Percentiles rank a stretch among this genome's conserved stretches.
phyloP scores from a whole-genome alignment of 139 green algal species.

The Chlorella sp. region DNA sequence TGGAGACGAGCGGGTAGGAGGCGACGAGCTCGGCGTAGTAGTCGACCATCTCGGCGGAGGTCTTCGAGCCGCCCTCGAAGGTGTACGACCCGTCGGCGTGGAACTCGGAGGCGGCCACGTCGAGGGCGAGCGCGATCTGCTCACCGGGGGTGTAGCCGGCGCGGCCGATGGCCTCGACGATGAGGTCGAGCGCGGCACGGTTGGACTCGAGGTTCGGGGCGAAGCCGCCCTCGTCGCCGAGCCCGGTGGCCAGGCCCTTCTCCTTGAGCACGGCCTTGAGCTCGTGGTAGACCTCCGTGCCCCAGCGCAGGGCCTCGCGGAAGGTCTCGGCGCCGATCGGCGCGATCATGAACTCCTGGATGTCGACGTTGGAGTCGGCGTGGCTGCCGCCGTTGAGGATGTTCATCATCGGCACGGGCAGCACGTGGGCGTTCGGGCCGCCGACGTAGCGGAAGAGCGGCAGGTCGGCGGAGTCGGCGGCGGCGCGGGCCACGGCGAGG shows the following conservation, averaged over 20 bases:
- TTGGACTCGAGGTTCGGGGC: constrained; percentile 94
- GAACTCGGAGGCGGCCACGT: constrained; percentile 97
- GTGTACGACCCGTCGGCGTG: constrained; percentile 36
- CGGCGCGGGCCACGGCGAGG: constrained; percentile 82
- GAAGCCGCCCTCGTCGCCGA: constrained; percentile 99
- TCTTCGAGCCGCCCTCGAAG: constrained; percentile 70
- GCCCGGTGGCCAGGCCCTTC: constrained; percentile 96
- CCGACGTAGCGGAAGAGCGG: too few species aligned
- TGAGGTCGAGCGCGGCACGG: constrained; percentile 90
- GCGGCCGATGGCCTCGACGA: constrained; percentile 92
- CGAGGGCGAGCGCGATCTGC: constrained; percentile 99
- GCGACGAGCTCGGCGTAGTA: constrained; percentile 83
- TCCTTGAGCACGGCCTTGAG: constrained; percentile 98
- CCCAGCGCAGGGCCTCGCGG: constrained; percentile 91
- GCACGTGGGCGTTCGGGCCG: too few species aligned
- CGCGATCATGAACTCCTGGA: constrained; percentile 99
- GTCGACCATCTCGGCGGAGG: constrained; percentile 71
- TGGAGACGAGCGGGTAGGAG: constrained; percentile 92
- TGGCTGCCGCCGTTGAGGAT: constrained; percentile 99
- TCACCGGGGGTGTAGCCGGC: constrained; percentile 86
- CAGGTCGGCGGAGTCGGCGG: neutral
- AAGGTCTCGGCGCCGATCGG: constrained; percentile 78
- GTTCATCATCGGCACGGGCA: constrained; percentile 98
- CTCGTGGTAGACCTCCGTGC: constrained; percentile 93
- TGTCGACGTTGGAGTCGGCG: constrained; percentile 96